These are phyloP conservation scores for Fusarium circinatum DNA, from an alignment of 2,329 filamentous ascomycete species.

Conservation along the genomic window DNA sequence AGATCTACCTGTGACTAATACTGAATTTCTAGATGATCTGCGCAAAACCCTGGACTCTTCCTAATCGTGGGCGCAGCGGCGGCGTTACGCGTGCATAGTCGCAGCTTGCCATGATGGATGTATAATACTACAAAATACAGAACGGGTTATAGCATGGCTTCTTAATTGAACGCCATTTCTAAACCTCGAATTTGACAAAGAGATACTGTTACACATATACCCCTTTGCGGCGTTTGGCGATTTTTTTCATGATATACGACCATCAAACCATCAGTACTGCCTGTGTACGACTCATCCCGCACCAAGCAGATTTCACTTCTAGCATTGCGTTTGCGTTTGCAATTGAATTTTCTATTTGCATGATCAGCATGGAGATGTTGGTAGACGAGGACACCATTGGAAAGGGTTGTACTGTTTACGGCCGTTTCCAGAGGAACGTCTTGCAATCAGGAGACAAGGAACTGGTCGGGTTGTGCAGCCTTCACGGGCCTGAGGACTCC, in stretches of 20 bases:
- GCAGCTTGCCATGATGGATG: slow-evolving; percentile 12
- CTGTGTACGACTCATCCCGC: slow-evolving; percentile 2
- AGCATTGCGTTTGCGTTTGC: slow-evolving; percentile 9
- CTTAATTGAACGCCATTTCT: slow-evolving; percentile 4
- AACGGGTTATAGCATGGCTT: slow-evolving; percentile 1
- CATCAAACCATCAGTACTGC: slow-evolving; percentile 17
- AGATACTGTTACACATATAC: slow-evolving; percentile 26
- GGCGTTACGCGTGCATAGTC: slow-evolving; percentile 36
- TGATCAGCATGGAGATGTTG: slow-evolving; percentile 16
- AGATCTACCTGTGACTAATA: slow-evolving; percentile 9
- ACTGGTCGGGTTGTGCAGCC: background rate
- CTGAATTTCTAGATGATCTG: slow-evolving; percentile 67
- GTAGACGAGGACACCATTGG: background rate
- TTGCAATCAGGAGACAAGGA: slow-evolving; percentile 4
- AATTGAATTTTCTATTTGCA: slow-evolving; percentile 3
- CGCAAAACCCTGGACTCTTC: slow-evolving; percentile 75
- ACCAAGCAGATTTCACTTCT: slow-evolving; percentile 12
- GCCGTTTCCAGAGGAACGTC: slow-evolving; percentile 10
- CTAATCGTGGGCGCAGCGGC: slow-evolving; percentile 59
- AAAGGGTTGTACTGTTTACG: background rate
- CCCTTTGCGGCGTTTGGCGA: slow-evolving; percentile 26
- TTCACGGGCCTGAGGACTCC: background rate
- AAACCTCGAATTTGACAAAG: slow-evolving; percentile 7
- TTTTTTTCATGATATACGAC: slow-evolving; percentile 30
- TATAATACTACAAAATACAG: slow-evolving; percentile 29